Evolutionary conservation across 768 basidiomycete species (phyloP).

Genomic region (Gyrodon lividus): DNA sequence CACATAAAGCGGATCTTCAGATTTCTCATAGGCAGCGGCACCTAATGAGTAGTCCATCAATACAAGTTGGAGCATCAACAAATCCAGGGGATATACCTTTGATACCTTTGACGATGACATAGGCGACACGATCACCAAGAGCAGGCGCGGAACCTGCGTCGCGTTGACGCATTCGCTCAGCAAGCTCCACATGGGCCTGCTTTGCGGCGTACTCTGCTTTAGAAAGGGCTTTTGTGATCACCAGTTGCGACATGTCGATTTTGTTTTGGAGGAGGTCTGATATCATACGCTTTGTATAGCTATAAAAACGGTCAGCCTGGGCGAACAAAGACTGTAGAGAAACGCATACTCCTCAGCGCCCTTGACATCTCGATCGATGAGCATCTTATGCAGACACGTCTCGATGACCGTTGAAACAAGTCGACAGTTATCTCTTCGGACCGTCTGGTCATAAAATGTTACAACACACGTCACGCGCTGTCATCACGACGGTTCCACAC

Average conservation of each 20-base stretch:
- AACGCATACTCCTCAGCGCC: constrained; percentile 82
- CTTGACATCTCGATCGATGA: constrained; percentile 92
- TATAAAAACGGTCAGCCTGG: constrained; percentile 33
- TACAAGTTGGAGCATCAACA: neutral
- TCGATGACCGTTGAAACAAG: constrained; percentile 97
- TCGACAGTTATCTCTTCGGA: constrained; percentile 97
- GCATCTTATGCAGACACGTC: constrained; percentile 96
- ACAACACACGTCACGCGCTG: neutral
- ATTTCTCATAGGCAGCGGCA: constrained; percentile 97
- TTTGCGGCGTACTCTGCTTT: constrained; percentile 93
- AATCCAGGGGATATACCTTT: constrained; percentile 58
- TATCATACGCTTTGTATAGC: constrained; percentile 92
- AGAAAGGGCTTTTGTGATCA: constrained; percentile 95
- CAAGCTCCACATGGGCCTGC: constrained; percentile 95
- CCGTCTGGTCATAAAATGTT: constrained; percentile 58
- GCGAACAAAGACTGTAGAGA: constrained; percentile 5
- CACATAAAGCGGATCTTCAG: constrained; percentile 96
- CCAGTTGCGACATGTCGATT: constrained; percentile 97
- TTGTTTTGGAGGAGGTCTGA: constrained; percentile 94
- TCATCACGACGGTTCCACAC: constrained; percentile 15
- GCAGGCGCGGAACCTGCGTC: constrained; percentile 97
- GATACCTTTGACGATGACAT: constrained; percentile 95
- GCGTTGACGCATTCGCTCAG: constrained; percentile 92
- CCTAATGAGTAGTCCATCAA: constrained; percentile 42
- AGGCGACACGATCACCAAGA: constrained; percentile 98